phyloP scores from a whole-genome alignment of 1,284 basidiomycete species.

The Coniferiporia sulphurascens region DNA sequence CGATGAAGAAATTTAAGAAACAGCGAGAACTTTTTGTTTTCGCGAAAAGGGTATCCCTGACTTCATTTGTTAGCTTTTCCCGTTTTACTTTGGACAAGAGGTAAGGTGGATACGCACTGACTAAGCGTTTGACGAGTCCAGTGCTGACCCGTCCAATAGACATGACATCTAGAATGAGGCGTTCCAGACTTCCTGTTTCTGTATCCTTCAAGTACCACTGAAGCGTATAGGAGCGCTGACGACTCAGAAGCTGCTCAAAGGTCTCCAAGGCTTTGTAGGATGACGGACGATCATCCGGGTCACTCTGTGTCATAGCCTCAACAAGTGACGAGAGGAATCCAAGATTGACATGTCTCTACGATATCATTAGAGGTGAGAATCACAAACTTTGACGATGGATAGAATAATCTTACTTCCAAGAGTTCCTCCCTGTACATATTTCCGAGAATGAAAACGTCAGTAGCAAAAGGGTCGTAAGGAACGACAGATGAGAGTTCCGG shows the following conservation, averaged over 20 bases:
- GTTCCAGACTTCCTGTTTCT: neutral
- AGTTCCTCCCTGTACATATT: neutral
- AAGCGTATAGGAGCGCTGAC: neutral
- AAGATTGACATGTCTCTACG: neutral
- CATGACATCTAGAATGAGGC: neutral
- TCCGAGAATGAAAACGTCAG: constrained; percentile 3
- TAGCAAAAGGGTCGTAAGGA: constrained; percentile 2
- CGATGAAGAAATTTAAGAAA: too few relatives aligned
- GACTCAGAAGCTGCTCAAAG: neutral
- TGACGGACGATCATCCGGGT: neutral
- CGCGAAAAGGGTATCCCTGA: too few relatives aligned
- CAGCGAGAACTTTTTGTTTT: too few relatives aligned
- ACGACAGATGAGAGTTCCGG: neutral
- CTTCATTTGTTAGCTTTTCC: too few relatives aligned
- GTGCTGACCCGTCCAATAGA: neutral
- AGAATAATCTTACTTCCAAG: neutral
- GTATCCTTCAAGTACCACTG: neutral
- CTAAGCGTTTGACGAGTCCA: neutral
- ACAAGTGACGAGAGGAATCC: neutral
- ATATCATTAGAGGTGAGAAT: neutral
- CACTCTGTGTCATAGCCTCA: too few relatives aligned
- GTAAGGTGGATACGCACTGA: too few relatives aligned
- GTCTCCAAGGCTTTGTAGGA: neutral
- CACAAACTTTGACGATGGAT: too few relatives aligned
- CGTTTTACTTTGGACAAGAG: too few relatives aligned